Percentiles rank a stretch among this genome's conserved stretches.
Evolutionary conservation across 352 stramenopile genomes (phyloP).

Genomic region (Phytophthora lateralis): DNA sequence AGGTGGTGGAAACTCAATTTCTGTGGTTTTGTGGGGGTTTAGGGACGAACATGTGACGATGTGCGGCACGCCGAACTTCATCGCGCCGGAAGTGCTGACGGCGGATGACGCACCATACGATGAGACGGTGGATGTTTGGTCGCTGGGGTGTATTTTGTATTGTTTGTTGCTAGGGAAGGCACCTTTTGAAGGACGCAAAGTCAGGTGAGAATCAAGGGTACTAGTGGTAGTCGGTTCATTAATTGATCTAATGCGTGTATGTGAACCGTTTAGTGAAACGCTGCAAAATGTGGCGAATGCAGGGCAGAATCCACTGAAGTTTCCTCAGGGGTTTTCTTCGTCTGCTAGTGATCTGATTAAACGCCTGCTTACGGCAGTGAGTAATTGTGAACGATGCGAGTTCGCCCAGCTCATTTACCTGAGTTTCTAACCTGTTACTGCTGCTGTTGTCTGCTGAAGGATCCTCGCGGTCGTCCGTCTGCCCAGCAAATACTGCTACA

Average conservation of each 20-base stretch:
- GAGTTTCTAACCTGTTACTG: constrained; percentile 1
- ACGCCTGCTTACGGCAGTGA: constrained; percentile 55
- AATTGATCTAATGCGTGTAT: not conserved
- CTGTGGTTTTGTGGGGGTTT: not conserved
- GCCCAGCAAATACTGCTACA: constrained; percentile 60
- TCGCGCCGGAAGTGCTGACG: constrained; percentile 74
- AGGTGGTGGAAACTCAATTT: not conserved
- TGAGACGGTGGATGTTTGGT: constrained; percentile 80
- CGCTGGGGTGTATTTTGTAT: constrained; percentile 80
- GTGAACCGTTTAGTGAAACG: constrained; percentile 51
- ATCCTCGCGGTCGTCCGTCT: constrained; percentile 46
- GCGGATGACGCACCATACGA: constrained; percentile 51
- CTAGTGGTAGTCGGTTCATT: not conserved
- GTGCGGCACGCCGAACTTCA: constrained; percentile 86
- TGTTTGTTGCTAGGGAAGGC: constrained; percentile 66
- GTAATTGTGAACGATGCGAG: not conserved
- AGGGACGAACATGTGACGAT: constrained; percentile 69
- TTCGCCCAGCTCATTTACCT: not conserved
- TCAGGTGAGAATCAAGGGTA: constrained; percentile 44
- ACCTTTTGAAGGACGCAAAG: constrained; percentile 76
- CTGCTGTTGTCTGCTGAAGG: constrained; percentile 26
- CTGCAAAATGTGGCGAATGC: constrained; percentile 74
- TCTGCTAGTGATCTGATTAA: constrained; percentile 67
- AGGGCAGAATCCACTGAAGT: constrained; percentile 41
- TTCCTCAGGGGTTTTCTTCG: constrained; percentile 60